Evolutionary conservation across 257 asterid genomes (phyloP).

Genomic region (Nicotiana paniculata): DNA sequence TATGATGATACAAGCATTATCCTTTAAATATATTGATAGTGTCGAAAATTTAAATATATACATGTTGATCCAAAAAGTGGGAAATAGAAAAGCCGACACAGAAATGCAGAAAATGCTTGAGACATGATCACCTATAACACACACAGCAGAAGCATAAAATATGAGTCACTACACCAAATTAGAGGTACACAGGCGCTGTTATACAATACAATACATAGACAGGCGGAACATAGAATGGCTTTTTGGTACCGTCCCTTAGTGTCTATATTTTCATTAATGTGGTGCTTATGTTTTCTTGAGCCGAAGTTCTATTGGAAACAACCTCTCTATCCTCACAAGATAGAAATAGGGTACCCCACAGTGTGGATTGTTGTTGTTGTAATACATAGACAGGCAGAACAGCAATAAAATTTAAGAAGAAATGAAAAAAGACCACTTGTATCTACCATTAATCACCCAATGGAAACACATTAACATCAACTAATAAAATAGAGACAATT

Average conservation of each 20-base stretch:
- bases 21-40: neutral
- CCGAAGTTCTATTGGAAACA: too few relatives aligned
- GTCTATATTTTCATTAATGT: too few relatives aligned
- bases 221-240: too few relatives aligned
- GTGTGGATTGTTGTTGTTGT: too few relatives aligned
- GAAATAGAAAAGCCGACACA: neutral
- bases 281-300: too few relatives aligned
- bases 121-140: neutral
- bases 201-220: neutral
- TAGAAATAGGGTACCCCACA: too few relatives aligned
- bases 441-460: neutral
- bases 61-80: neutral
- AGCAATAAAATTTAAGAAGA: neutral
- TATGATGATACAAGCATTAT: neutral
- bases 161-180: neutral
- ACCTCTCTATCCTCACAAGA: too few relatives aligned
- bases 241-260: too few relatives aligned
- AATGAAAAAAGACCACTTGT: neutral
- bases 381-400: neutral
- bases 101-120: neutral
- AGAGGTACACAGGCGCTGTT: neutral
- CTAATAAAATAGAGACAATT: neutral
- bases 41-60: neutral
- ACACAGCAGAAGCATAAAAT: neutral
- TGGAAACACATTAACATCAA: neutral